Conservation (phyloP, 805 yeast genomes). For the Suhomyces faveliae region DNA sequence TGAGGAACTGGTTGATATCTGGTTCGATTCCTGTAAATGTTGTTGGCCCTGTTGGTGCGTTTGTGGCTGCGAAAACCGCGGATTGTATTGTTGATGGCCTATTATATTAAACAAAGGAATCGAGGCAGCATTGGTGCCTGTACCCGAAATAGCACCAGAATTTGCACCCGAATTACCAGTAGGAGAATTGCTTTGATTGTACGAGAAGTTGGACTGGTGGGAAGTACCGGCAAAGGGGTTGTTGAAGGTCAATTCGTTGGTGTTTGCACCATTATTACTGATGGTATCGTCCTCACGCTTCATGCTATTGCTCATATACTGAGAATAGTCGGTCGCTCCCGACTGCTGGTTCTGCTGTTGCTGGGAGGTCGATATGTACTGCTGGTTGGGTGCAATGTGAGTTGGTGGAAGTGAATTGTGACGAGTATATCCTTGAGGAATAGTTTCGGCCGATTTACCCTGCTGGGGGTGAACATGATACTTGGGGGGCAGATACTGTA, state of each 20-base stretch:
- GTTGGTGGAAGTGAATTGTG: slow-evolving; percentile 12
- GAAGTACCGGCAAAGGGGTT: slow-evolving; percentile 20
- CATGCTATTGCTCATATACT: neutral
- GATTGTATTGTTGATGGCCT: slow-evolving; percentile 6
- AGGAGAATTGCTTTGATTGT: slow-evolving; percentile 1
- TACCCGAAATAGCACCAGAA: neutral
- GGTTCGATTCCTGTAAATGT: slow-evolving; percentile 1
- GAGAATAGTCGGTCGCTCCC: neutral
- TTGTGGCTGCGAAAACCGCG: slow-evolving; percentile 1
- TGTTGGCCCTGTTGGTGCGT: slow-evolving; percentile 2
- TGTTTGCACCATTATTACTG: neutral
- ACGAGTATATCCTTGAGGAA: neutral
- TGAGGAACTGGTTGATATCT: slow-evolving; percentile 1
- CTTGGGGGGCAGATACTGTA: slow-evolving; percentile 7
- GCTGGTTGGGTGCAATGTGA: slow-evolving; percentile 9
- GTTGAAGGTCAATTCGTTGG: slow-evolving; percentile 19
- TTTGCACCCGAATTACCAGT: neutral
- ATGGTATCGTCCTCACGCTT: slow-evolving; percentile 15
- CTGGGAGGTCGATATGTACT: slow-evolving; percentile 8
- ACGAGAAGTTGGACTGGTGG: slow-evolving; percentile 7
- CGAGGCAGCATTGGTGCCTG: slow-evolving; percentile 4
- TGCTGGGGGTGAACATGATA: slow-evolving; percentile 1
- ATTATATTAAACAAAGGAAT: slow-evolving; percentile 6
- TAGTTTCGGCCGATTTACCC: neutral
- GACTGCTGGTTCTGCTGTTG: slow-evolving; percentile 3